Evolutionary conservation across 257 asterid genomes (phyloP), one percentile per base, ranked within the genome.

Genomic region (Anisodus acutangulus): DNA sequence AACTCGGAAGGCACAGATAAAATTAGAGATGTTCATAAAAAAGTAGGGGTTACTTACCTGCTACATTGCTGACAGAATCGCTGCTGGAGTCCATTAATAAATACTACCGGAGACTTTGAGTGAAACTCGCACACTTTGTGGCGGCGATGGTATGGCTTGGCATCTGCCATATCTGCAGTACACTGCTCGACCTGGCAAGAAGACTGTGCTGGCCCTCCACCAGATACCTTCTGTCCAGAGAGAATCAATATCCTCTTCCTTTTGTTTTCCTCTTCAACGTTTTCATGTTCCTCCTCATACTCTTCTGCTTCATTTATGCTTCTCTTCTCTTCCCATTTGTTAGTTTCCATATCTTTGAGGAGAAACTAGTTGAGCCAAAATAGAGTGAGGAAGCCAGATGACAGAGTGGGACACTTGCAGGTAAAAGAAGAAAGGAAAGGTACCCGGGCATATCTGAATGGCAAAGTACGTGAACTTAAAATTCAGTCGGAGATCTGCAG

Each of bases 31-130:
- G 11, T 49, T 78, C 66, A 76, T 76, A 39, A 22, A 16, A 26
- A 76, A 53, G 22, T 53, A 15, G 63, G 83, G 85, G 86, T 53
- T 47, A 85, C 51, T 53, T 88, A 95, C 98, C 98, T 94, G 97
- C 98, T 95, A 89, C 98, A 95, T 93, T 95, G 98, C 93, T 95
- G 98, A 86, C 98, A 95, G 95, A 95, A 95, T 17, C 98, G 94
- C 82, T 95, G 93, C 68, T 88, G 91, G 59, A 64, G 31, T 84
- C 91, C 98, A 2, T 90, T 80, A 78, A 91, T 88, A 82, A 90
- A 85, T 70, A 94, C 97, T 12, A 87, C 90, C 0, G 92, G 88
- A 58, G 98, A 95, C 91, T 95, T 95, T 79, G 98, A 91, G 86
- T 95, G 98, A 78, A 86, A 86, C 78, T 89, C 95, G 63, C 98